Base-by-base conservation (phyloP, 257 asterid genomes). In the Nicotiana attenuata region DNA sequence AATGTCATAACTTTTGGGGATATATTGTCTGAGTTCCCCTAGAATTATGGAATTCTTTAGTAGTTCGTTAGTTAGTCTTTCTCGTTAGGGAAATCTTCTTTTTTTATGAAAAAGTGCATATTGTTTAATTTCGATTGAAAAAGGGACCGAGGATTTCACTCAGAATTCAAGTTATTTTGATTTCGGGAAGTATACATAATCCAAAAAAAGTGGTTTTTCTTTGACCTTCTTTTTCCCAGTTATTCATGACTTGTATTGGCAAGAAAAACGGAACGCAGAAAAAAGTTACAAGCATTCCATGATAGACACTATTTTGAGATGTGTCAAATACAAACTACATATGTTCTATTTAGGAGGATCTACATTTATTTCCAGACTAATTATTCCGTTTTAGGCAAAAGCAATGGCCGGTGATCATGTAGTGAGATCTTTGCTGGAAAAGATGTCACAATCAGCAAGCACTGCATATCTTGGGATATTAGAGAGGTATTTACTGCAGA, bases 371-470 rank as follows among this genome's bases (percentile, higher is more conserved):
- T 67, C 33, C 69, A 78, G 66, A 66, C 78, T 80, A 67, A 26
- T 65, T 9, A 61, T 68, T 52, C 59, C 76, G 59, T 84, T 81
- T 88, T 90, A 95, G 99, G 97, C 97, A 80, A 94, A 93, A 89
- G 99, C 97, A 87, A 92, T 94, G 99, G 97, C 97, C 64, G 99
- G 99, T 82, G 97, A 96, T 85, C 98, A 93, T 76, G 92, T 92
- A 73, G 97, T 94, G 85, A 91, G 98, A 87, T 96, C 97, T 35
- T 87, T 96, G 88, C 89, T 94, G 89, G 99, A 96, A 85, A 94
- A 90, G 91, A 94, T 94, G 97, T 91, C 93, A 50, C 94, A 93
- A 47, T 89, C 92, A 82, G 97, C 99, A 85, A 96, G 90, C 90
- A 93, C 91, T 86, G 97, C 99, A 28, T 96, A 96, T 82, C 97